Percentiles rank a stretch among this genome's conserved stretches.
Conservation (phyloP, 2,329 filamentous ascomycete genomes). For the Fusarium drepaniforme region DNA sequence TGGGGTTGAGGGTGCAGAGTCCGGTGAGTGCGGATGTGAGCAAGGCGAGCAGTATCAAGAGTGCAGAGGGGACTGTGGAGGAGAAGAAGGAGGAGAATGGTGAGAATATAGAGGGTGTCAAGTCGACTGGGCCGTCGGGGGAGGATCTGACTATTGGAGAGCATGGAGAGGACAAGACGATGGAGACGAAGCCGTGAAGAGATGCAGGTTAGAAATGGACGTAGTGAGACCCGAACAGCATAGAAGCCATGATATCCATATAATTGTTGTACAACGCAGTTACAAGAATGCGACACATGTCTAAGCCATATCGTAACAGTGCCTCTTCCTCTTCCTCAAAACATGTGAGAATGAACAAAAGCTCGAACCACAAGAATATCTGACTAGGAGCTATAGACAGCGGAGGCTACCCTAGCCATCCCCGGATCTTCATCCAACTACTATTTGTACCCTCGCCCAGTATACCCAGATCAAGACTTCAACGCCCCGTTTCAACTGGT, state of each 20-base stretch:
- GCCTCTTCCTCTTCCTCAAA: not conserved
- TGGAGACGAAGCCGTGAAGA: not conserved
- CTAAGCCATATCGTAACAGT: not conserved
- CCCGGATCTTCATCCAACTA: not conserved
- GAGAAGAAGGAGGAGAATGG: conserved; percentile 34
- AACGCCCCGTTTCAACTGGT: not conserved
- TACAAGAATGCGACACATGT: not conserved
- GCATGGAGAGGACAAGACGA: conserved; percentile 14
- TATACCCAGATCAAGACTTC: not conserved
- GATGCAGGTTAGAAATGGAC: not conserved
- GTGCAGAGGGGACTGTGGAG: conserved; percentile 35
- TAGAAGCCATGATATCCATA: conserved; percentile 17
- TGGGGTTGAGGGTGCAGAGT: conserved; percentile 76
- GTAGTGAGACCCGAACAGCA: not conserved
- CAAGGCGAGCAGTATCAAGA: conserved; percentile 77
- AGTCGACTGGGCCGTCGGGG: conserved; percentile 52
- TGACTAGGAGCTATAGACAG: not conserved
- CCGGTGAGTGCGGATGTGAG: conserved; percentile 76
- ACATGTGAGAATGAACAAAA: not conserved
- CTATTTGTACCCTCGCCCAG: not conserved
- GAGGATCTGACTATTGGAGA: conserved; percentile 45
- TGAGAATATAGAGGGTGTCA: conserved; percentile 49
- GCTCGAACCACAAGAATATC: not conserved
- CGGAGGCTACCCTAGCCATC: not conserved
- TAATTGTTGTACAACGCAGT: not conserved